Base-by-base conservation (phyloP, 2,329 filamentous ascomycete genomes). In the Hypoxylon sp. region DNA sequence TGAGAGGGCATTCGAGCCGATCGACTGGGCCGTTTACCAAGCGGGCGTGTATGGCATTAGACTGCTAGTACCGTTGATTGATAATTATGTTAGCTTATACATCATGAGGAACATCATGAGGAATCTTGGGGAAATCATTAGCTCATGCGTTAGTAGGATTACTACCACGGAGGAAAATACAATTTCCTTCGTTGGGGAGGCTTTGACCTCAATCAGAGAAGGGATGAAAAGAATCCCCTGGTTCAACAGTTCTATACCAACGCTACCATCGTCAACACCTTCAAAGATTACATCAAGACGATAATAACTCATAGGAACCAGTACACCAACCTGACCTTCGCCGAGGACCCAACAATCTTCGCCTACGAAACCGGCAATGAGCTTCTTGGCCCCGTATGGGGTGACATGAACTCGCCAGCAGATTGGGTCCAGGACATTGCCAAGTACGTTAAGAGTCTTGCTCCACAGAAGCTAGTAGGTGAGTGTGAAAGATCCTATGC, bases 101-200 rank as follows among this genome's bases (percentile, higher is more conserved):
- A 59, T 22, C 33, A 58, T n/a, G 5, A 14, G 33, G 11, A 51
- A 54, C 33, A 59, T 22, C 33, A 58, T n/a, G 5, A 14, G 33
- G 11, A 51, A 24, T 1, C 5, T 6, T 9, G 6, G 14, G 10
- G 10, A 10, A 26, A 10, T 5, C 17, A 19, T 59, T 10, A 47
- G 37, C 72, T 75, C 19, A 74, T 61, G n/a, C 1, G 22, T 52
- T 5, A n/a, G 35, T 59, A 82, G 78, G 81, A 85, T 71, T 85
- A 85, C 70, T 85, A 85, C 73, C 84, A 85, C 66, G 83, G 84
- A 22, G 84, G 84, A 5, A 85, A 84, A 73, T 85, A 82, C 75
- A 78, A 79, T 69, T 86, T 84, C 73, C 76, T 85, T 31, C 81
- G 84, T 24, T 85, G 80, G 80, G 77, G 76, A 17, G 83, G 83